Evolutionary conservation across 352 stramenopile species (phyloP), one percentile per base, ranked within the genome.

Genomic region (Phytophthora brassicae): DNA sequence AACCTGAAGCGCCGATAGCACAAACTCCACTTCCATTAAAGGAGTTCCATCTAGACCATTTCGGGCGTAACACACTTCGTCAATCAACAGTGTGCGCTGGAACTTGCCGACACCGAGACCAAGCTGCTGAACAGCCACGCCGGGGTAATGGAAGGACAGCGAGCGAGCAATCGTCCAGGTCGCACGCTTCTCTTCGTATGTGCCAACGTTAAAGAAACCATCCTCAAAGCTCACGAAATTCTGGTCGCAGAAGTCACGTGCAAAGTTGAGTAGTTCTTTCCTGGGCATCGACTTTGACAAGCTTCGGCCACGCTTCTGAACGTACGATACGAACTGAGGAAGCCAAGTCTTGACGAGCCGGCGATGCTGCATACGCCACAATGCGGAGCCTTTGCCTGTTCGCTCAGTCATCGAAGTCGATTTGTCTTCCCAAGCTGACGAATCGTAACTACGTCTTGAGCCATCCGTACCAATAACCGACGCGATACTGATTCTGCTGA

Each of bases 241-340:
- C 22, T 68, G 56, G 23, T 70, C 56, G 29, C 66, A 74, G 39
- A 74, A 74, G 36, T 70, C 66, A 19, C 66, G 61, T 43, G 66
- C 60, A 48, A 74, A 74, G 20, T 58, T 70, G 19, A 74, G 66
- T 22, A 74, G 41, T 24, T 74, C 60, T 26, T 74, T 74, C 35
- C 44, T 63, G 0, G 66, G 60, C 66, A 70, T 74, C 0, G 43
- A 14, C 36, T 73, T 70, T 1, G 66, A 70, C 29, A 74, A 23
- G 23, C 47, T 69, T 12, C 61, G 51, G 9, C 66, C 66, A 29
- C 66, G 66, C 54, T 58, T 62, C 42, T 74, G 66, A 3, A 74
- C 66, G 36, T 74, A 70, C 4, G 66, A 74, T 6, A 70, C 60
- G 29, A 74, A 74, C 28, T 70, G 50, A 17, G 66, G 66, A 19